Evolutionary conservation across 2,329 filamentous ascomycete genomes (phyloP).

Genomic region (Nemania sp.): DNA sequence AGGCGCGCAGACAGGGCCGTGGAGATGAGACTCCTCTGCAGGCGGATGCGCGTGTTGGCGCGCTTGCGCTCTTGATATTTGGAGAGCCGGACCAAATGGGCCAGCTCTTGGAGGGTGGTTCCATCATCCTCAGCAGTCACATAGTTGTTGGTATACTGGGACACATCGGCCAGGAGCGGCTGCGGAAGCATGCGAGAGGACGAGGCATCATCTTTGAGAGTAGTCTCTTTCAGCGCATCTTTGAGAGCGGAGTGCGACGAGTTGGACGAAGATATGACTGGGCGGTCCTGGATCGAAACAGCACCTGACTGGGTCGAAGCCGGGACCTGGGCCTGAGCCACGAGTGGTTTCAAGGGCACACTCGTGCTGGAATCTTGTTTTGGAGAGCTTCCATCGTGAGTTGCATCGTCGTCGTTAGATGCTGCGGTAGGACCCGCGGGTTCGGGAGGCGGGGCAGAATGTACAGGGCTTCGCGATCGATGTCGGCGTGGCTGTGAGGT

Average conservation of each 20-base stretch:
- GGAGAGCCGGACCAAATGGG: conserved; percentile 75
- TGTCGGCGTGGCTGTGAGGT: conserved; percentile 53
- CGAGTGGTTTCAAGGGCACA: conserved; percentile 52
- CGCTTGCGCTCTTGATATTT: conserved; percentile 83
- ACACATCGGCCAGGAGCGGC: conserved; percentile 67
- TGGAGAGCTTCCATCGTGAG: conserved; percentile 38
- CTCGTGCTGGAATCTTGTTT: conserved; percentile 43
- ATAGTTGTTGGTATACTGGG: conserved; percentile 66
- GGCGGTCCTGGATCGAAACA: conserved; percentile 19
- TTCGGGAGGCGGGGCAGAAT: conserved; percentile 48
- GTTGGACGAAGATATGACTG: conserved; percentile 37
- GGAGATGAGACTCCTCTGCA: conserved; percentile 74
- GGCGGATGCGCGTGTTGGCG: conserved; percentile 69
- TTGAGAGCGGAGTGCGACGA: conserved; percentile 39
- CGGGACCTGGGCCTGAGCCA: conserved; percentile 45
- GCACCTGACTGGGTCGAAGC: conserved; percentile 23
- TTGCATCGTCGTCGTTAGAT: conserved; percentile 50
- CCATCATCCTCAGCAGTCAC: conserved; percentile 63
- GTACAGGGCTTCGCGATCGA: conserved; percentile 56
- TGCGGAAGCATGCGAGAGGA: conserved; percentile 48
- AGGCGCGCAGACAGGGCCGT: conserved; percentile 75
- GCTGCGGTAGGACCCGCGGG: conserved; percentile 46
- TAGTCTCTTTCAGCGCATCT: conserved; percentile 39
- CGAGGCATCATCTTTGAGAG: conserved; percentile 44
- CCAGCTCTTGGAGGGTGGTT: conserved; percentile 75